Evolutionary conservation across 257 asterid genomes (phyloP).

Genomic region (Solanum megistacrolobum): DNA sequence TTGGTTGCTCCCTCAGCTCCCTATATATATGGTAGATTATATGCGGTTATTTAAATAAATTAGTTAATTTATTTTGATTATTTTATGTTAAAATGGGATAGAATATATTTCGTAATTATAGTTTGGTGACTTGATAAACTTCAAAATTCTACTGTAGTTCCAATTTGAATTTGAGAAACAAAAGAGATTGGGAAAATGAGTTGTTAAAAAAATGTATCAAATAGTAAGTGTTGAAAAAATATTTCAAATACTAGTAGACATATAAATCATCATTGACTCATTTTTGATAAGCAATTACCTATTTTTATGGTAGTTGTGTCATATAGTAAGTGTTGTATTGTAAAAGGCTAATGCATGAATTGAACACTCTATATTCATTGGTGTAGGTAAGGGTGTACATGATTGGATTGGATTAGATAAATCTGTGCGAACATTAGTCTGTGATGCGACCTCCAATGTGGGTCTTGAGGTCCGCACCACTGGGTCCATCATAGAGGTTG

Average conservation of each 20-base stretch:
- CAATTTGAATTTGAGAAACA: background rate
- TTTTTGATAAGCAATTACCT: too few relatives aligned
- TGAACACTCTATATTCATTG: background rate
- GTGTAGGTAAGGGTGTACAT: too few relatives aligned
- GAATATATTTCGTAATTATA: background rate
- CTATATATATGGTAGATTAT: too few relatives aligned
- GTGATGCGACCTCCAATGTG: too few relatives aligned
- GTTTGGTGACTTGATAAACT: background rate
- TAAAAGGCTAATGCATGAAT: too few relatives aligned
- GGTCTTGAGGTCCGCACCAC: too few relatives aligned
- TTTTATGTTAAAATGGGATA: background rate
- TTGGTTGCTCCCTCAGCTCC: too few relatives aligned
- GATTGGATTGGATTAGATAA: too few relatives aligned
- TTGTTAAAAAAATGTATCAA: background rate
- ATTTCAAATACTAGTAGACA: background rate
- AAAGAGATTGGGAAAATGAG: background rate
- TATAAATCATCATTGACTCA: background rate
- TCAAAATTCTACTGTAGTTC: background rate
- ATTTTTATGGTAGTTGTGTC: background rate
- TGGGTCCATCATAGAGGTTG: too few relatives aligned
- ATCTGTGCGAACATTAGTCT: too few relatives aligned
- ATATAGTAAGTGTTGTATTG: background rate
- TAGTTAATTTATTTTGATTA: background rate
- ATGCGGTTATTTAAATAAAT: too few relatives aligned
- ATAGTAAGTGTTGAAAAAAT: too few relatives aligned